Evolutionary conservation across 2,329 filamentous ascomycete species (phyloP), one percentile per base, ranked within the genome.

Genomic region (Biscogniauxia mediterranea): DNA sequence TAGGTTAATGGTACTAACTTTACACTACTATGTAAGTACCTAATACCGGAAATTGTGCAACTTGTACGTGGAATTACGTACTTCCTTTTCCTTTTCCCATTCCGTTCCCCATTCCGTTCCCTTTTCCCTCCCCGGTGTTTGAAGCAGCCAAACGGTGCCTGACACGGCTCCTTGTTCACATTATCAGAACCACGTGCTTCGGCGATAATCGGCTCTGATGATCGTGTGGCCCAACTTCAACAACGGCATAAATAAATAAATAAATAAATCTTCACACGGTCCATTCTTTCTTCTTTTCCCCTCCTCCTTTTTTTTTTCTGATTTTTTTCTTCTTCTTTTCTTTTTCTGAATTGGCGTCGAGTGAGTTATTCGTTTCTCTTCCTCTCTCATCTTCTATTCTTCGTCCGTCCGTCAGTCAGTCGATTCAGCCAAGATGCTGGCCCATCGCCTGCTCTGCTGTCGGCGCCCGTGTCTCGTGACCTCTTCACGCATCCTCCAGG

Each of bases 401-500:
- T 7, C 17, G 2, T 17, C 13, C 38, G 11, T 46, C 17, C 17
- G 11, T 46, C 38, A 2, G 50, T 28, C 50, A 38, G 28, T 28
- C 55, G 13, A 42, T 49, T 51, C 55, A 63, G 11, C 21, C 13
- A 46, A 46, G 38, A 70, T 70, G 70, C 28, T 65, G 21, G 50
- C 61, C 23, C 64, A 61, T 20, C 66, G 62, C n/a, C 54, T 70
- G 3, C 52, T 67, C 49, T 64, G 17, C 38, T 46, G 64, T 28
- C 66, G 57, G 20, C 57, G 65, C 42, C 63, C 67, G 46, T 67
- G 66, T 59, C 61, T 68, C 51, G 58, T 64, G 53, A 49, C 66
- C 53, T 57, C 54, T 58, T 60, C 64, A 50, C 61, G 59, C 23
- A 42, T 64, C 38, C 56, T 57, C 54, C 64, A 59, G 51, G 46